Evolutionary conservation across 1,284 basidiomycete genomes (phyloP).

Genomic region (Inonotus hispidus): DNA sequence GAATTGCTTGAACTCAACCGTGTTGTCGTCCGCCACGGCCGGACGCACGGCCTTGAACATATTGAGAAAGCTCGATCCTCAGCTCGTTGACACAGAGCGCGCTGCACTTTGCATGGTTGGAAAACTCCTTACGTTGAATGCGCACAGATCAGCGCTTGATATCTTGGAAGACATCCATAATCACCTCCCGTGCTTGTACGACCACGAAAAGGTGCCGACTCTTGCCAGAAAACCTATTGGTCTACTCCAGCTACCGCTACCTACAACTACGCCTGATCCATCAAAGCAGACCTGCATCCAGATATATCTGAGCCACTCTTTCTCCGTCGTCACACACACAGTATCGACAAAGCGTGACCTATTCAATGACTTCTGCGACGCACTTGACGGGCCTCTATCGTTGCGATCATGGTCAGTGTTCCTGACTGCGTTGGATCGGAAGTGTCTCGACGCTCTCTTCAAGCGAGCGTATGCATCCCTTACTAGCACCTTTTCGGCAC

Average conservation of each 20-base stretch:
- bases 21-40: constrained; percentile 28
- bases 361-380: constrained; percentile 29
- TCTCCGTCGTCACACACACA: constrained; percentile 35
- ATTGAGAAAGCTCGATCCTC: constrained; percentile 41
- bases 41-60: constrained; percentile 32
- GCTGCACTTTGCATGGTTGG: constrained; percentile 60
- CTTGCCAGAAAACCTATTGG: constrained; percentile 22
- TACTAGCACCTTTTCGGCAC: constrained; percentile 32
- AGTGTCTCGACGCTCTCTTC: constrained; percentile 51
- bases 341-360: constrained; percentile 23
- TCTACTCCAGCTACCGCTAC: constrained; percentile 43
- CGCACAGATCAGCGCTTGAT: constrained; percentile 47
- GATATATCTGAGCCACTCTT: constrained; percentile 50
- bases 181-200: constrained; percentile 33
- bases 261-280: constrained; percentile 32
- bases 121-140: constrained; percentile 58
- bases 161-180: constrained; percentile 42
- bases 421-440: constrained; percentile 39
- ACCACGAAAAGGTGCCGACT: neutral
- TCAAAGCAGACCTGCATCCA: constrained; percentile 48
- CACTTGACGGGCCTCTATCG: constrained; percentile 35
- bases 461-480: constrained; percentile 53
- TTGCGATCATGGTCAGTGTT: constrained; percentile 49
- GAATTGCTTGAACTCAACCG: constrained; percentile 27
- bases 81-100: constrained; percentile 62